Evolutionary conservation across 768 basidiomycete genomes (phyloP), one percentile per base, ranked within the genome.

Genomic region (Trametes cinnabarina): DNA sequence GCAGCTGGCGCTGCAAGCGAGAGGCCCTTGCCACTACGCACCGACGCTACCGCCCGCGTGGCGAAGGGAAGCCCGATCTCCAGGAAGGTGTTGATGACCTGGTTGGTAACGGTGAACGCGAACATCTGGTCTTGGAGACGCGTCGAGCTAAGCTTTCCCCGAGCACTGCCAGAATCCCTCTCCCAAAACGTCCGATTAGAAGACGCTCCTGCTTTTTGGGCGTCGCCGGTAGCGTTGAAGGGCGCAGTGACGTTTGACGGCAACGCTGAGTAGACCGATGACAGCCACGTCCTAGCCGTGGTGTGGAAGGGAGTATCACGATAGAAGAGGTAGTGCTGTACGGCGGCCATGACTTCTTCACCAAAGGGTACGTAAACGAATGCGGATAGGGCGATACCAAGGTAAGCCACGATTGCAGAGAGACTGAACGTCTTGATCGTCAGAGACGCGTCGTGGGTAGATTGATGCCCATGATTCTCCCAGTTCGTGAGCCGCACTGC

Each of bases 361-460:
- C 94, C 94, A 62, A 95, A 97, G 0, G 94, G 94, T 4, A 96
- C 91, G 69, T 98, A 99, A 48, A 97, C 83, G 68, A 94, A 98
- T 15, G 95, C 94, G n/a, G 89, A 92, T 15, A 98, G 83, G 6
- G 83, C 86, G n/a, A 99, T 82, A 39, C 90, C 89, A 49, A 94
- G 85, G 69, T 95, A 98, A 0, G 96, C 90, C 19, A 95, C 93
- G 67, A 98, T 82, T 0, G 90, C 86, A 30, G 88, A 88, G 52
- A 98, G 80, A 1, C 88, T 84, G 68, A 98, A 99, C 3, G 91
- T 89, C 72, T 98, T 99, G 68, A 90, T 77, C 15, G 94, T 94
- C 23, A 97, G 79, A 17, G 90, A 92, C 7, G 84, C 82, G 57
- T 85, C 82, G 69, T 92, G 84, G 2, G 83, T 82, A 2, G 87